Conservation (phyloP, 331 rosid genomes). For the Quercus lobata region DNA sequence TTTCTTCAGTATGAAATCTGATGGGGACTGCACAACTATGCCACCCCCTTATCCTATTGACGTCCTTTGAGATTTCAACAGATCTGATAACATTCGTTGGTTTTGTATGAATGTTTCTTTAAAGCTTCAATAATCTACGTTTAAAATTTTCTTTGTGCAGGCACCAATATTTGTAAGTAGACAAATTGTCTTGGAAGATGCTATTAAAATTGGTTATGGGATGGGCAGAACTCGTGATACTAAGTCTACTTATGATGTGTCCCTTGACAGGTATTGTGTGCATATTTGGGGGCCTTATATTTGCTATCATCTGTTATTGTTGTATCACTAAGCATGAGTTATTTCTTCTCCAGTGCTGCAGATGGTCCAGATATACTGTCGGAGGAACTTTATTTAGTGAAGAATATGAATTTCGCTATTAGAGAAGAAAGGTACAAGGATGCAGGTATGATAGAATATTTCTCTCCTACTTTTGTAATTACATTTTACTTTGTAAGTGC, state of each 20-base stretch:
- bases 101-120: constrained; percentile 1
- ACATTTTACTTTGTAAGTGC: not conserved
- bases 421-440: constrained; percentile 77
- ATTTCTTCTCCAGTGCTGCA: constrained; percentile 49
- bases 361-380: constrained; percentile 77
- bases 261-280: constrained; percentile 79
- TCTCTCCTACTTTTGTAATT: not conserved
- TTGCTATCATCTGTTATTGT: not conserved
- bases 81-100: not conserved
- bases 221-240: constrained; percentile 53
- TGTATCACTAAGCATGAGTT: constrained; percentile 6
- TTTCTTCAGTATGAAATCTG: not conserved
- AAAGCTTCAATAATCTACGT: constrained; percentile 13
- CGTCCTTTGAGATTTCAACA: not conserved
- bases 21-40: not conserved
- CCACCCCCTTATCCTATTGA: not conserved
- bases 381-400: constrained; percentile 75
- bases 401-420: constrained; percentile 63
- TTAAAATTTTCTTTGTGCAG: constrained; percentile 50
- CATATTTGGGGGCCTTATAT: constrained; percentile 6
- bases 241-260: constrained; percentile 67
- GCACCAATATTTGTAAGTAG: constrained; percentile 93
- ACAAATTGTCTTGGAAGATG: constrained; percentile 73
- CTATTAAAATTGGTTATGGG: constrained; percentile 71
- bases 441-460: constrained; percentile 53